Base-by-base conservation (phyloP, 2,329 filamentous ascomycete species). In the Colletotrichum spinosum region DNA sequence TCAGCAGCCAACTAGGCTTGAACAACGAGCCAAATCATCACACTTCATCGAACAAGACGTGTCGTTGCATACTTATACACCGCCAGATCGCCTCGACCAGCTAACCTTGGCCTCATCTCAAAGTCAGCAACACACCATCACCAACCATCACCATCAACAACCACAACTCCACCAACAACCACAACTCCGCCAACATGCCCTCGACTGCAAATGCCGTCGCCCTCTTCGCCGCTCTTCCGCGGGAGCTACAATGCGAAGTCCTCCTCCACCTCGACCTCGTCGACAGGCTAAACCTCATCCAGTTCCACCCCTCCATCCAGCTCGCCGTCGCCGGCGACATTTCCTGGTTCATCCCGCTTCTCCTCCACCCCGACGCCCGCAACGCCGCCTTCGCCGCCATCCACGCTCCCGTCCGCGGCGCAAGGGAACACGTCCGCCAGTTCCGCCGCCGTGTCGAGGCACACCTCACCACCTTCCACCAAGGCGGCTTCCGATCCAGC, bases 391-490 rank as follows among this genome's bases (percentile, higher is more conserved):
- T 52, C 11, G 46, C 55, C 17, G 35, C 41, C 10, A 34, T 50
- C 13, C 46, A 42, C 55, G 55, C 45, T 37, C 55, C 55, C 25
- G 13, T 34, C 17, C 46, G 48, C 45, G 55, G 48, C 17, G 12
- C 6, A 2, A 25, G 49, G 37, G 55, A 59, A 25, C 55, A 59
- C 25, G 38, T 52, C 55, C 35, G 55, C 25, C 55, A 59, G 46
- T 52, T 59, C 45, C 46, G 55, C 48, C 10, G 25, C n/a, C 55
- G 55, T 25, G 49, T 59, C n/a, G 7, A 37, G 48, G 25, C 15
- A 4, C 52, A 44, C 12, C 10, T 52, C 12, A 35, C 33, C 1
- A 25, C 15, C 6, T 50, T 41, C 46, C 6, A 50, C 3, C 15
- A 13, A 12, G 38, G 39, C 9, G 8, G 10, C 15, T 51, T 44